phyloP scores from a whole-genome alignment of 164 flowering plant genomes.

The Tinospora cordifolia region DNA sequence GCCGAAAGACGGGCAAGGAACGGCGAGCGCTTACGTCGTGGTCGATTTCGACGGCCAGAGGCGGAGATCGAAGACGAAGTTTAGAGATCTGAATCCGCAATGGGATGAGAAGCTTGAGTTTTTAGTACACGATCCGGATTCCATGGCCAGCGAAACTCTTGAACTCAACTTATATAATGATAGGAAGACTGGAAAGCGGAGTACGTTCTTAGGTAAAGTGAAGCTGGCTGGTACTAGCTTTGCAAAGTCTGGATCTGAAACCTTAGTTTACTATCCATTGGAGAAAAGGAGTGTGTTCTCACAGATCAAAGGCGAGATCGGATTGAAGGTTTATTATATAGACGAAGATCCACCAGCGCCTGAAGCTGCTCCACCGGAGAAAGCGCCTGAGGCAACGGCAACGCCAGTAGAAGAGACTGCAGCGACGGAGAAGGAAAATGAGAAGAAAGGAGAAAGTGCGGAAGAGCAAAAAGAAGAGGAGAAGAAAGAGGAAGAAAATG shows the following conservation, averaged over 20 bases:
- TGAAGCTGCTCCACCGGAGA: slow-evolving; percentile 22
- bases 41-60: slow-evolving; percentile 86
- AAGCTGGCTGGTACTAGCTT: slow-evolving; percentile 56
- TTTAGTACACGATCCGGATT: slow-evolving; percentile 45
- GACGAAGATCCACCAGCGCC: slow-evolving; percentile 43
- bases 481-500: slow-evolving; percentile 18
- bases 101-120: slow-evolving; percentile 91
- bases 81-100: slow-evolving; percentile 74
- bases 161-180: slow-evolving; percentile 77
- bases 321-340: slow-evolving; percentile 52
- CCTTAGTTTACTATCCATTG: slow-evolving; percentile 70
- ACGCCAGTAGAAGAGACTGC: slow-evolving; percentile 21
- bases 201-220: slow-evolving; percentile 77
- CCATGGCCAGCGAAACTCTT: slow-evolving; percentile 52
- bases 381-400: slow-evolving; percentile 13
- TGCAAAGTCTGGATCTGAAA: slow-evolving; percentile 38
- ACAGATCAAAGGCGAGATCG: slow-evolving; percentile 87
- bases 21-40: slow-evolving; percentile 75
- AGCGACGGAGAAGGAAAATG: slow-evolving; percentile 17
- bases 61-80: slow-evolving; percentile 66
- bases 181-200: slow-evolving; percentile 57
- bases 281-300: slow-evolving; percentile 94
- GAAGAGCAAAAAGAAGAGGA: slow-evolving; percentile 22
- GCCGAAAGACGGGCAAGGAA: slow-evolving; percentile 98
- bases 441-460: slow-evolving; percentile 15